Conservation (phyloP, 371 early-diverging fungal species). For the Saksenaea vasiformis region DNA sequence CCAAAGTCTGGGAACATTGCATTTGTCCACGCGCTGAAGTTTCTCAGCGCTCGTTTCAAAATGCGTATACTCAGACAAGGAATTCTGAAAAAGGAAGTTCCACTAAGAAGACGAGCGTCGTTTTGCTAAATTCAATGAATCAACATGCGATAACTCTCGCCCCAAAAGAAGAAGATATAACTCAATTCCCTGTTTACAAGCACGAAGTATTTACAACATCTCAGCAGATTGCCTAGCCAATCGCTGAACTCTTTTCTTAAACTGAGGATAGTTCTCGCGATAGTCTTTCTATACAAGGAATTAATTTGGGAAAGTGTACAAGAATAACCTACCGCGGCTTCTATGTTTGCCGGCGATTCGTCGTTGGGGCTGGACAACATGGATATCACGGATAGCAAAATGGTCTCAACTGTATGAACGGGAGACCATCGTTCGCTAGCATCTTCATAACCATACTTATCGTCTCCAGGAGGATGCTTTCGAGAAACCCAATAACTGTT, state of each 20-base stretch:
- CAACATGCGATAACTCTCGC: too few relatives aligned
- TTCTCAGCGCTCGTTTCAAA: too few relatives aligned
- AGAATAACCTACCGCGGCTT: constrained; percentile 74
- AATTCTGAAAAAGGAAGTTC: too few relatives aligned
- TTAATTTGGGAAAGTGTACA: neutral
- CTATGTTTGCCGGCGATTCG: constrained; percentile 90
- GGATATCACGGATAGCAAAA: constrained; percentile 83
- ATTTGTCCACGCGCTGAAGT: too few relatives aligned
- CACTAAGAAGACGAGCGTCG: too few relatives aligned
- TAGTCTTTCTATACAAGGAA: constrained; percentile 63
- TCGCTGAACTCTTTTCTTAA: constrained; percentile 76
- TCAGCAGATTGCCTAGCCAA: constrained; percentile 74
- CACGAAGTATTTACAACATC: constrained; percentile 21
- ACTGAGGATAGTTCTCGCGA: constrained; percentile 68
- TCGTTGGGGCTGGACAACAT: constrained; percentile 94
- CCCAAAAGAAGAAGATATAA: neutral
- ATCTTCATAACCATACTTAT: constrained; percentile 91
- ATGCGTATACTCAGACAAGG: too few relatives aligned
- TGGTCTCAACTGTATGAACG: constrained; percentile 93
- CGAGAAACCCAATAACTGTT: neutral
- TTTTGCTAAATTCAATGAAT: neutral
- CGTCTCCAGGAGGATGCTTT: constrained; percentile 78
- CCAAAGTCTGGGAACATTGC: too few relatives aligned
- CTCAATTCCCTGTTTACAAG: neutral
- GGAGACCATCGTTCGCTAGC: constrained; percentile 94